Base-by-base conservation (phyloP, 2,329 filamentous ascomycete species). In the Phoma herbarum region DNA sequence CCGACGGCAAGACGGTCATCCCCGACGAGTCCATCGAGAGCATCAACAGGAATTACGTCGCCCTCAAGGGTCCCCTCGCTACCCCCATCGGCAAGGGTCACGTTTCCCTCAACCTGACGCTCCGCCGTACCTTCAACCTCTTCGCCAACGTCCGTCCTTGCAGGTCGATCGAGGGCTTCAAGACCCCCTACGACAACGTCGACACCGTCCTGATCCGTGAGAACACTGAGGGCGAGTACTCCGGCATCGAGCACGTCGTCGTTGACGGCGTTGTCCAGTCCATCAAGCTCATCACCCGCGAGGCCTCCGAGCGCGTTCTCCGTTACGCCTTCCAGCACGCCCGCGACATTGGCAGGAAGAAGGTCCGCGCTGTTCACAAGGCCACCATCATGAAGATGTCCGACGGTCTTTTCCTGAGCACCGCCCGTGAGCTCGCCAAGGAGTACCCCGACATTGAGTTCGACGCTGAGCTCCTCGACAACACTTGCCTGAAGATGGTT, bases 311-410 rank as follows among this genome's bases (percentile, higher is more conserved):
- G 88, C 90, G 95, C 72, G 95, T 99, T 54, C 88, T 98, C 69
- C 90, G 93, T 77, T 99, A 93, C 80, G 95, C 96, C 74, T 99
- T 99, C 89, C 94, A 99, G 84, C 93, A 99, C 79, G 95, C 95
- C 71, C 86, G 95, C 81, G 88, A 92, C 72, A 90, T 97, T 76
- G 93, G 93, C 82, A 91, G 92, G 85, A 93, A 88, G 79, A 97
- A 97, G 90, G 94, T 98, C 75, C 92, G 93, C 76, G 94, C 93
- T 60, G 93, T 98, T 65, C 95, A 99, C 90, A 99, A 99, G 88
- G 95, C 95, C 79, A 98, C 95, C 77, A 99, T 99, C 84, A 99
- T 99, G 95, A 99, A 99, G 89, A 96, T 97, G 92, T 94, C 90
- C 78, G 95, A 99, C 80, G 95, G 95, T 83, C 91, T 99, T 63